Evolutionary conservation across 2,329 filamentous ascomycete species (phyloP).

Genomic region (Aspergillus sp.): DNA sequence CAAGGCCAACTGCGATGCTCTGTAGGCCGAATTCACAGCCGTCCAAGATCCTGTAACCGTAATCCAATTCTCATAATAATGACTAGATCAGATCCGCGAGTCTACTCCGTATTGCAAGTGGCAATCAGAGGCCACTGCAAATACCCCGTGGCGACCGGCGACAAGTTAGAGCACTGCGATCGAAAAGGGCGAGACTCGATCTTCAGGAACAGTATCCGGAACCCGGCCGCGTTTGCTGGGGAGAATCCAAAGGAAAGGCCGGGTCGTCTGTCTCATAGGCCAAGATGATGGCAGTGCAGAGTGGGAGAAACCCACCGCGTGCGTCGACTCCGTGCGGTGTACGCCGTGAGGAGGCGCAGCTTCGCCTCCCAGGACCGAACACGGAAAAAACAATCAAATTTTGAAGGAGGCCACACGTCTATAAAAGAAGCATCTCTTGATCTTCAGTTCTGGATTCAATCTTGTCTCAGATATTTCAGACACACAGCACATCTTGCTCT

Average conservation of each 20-base stretch:
- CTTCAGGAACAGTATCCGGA: conserved; percentile 9
- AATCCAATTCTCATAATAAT: background rate
- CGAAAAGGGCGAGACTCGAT: conserved; percentile 1
- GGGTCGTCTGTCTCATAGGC: background rate
- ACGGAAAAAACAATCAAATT: background rate
- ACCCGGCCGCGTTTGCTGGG: background rate
- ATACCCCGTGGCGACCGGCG: conserved; percentile 8
- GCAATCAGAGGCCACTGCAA: background rate
- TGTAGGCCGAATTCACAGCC: background rate
- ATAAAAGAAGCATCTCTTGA: background rate
- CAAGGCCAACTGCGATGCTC: background rate
- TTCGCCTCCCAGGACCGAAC: background rate
- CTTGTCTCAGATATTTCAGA: background rate
- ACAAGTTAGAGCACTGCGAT: background rate
- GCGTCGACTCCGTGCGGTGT: background rate
- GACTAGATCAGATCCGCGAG: background rate
- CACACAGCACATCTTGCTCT: background rate
- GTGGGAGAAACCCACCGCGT: background rate
- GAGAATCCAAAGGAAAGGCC: background rate
- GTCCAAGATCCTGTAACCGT: background rate
- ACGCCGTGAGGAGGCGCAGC: background rate
- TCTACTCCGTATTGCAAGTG: background rate
- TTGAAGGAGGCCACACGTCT: background rate
- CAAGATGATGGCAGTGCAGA: conserved; percentile 15
- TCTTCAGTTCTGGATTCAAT: background rate